Evolutionary conservation across 2,329 filamentous ascomycete genomes (phyloP).

Genomic region (Scorias spongiosa): DNA sequence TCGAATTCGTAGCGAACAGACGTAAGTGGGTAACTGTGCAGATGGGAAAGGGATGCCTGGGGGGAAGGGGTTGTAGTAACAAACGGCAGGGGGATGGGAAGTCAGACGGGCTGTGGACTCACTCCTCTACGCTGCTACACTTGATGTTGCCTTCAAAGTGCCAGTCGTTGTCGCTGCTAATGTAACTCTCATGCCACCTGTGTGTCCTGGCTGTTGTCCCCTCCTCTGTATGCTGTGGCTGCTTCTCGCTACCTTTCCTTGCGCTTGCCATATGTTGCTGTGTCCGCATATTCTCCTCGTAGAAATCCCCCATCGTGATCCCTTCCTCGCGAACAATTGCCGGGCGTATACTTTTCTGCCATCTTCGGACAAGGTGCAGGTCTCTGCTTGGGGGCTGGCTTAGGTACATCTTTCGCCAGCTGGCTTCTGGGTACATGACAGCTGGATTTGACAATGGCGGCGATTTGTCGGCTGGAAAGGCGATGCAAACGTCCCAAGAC

Average conservation of each 20-base stretch:
- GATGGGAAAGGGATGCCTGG: background rate
- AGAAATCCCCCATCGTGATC: constrained; percentile 20
- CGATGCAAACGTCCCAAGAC: constrained; percentile 20
- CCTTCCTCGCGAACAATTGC: constrained; percentile 11
- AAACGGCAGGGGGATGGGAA: background rate
- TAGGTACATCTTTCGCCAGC: constrained; percentile 21
- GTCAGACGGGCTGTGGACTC: constrained; percentile 8
- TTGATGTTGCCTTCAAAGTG: constrained; percentile 21
- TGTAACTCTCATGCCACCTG: constrained; percentile 17
- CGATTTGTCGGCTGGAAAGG: constrained; percentile 13
- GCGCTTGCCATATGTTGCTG: constrained; percentile 6
- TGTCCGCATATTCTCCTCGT: constrained; percentile 6
- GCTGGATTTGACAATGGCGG: constrained; percentile 7
- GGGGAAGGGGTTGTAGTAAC: background rate
- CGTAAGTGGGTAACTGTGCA: too few relatives aligned
- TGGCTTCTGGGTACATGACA: constrained; percentile 15
- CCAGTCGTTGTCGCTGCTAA: constrained; percentile 20
- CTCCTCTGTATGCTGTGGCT: background rate
- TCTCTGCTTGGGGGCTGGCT: constrained; percentile 19
- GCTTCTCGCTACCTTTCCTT: constrained; percentile 3
- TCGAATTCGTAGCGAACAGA: too few relatives aligned
- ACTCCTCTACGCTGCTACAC: constrained; percentile 12
- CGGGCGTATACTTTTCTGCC: constrained; percentile 12
- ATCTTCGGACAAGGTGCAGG: constrained; percentile 17
- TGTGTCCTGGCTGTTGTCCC: background rate